Percentiles rank a stretch among this genome's conserved stretches.
phyloP scores from a whole-genome alignment of 2,329 filamentous ascomycete species.

The Grosmannia clavigera region DNA sequence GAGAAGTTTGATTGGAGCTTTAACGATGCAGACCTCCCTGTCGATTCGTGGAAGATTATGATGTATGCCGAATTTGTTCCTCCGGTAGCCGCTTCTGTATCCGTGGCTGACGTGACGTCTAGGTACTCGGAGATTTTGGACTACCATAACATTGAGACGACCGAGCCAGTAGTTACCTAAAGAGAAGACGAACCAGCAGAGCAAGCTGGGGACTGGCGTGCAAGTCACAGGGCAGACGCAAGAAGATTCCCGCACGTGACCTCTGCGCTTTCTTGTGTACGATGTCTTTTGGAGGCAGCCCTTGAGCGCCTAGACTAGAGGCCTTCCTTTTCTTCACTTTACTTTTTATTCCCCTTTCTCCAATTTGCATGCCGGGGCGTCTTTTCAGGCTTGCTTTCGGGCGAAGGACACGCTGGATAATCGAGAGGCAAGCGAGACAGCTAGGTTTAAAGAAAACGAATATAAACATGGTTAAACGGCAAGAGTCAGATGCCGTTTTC shows the following conservation, averaged over 20 bases:
- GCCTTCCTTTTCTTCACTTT: too few relatives aligned
- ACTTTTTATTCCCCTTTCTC: constrained; percentile 17
- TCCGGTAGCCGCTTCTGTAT: not conserved
- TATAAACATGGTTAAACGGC: not conserved
- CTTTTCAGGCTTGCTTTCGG: not conserved
- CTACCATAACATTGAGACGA: constrained; percentile 81
- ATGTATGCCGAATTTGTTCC: constrained; percentile 51
- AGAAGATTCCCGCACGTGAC: too few relatives aligned
- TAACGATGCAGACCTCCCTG: constrained; percentile 92
- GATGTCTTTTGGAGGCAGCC: too few relatives aligned
- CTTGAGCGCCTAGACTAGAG: too few relatives aligned
- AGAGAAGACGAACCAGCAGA: constrained; percentile 9
- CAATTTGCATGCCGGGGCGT: not conserved
- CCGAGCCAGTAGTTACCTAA: constrained; percentile 26
- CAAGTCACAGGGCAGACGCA: constrained; percentile 18
- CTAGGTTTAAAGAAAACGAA: not conserved
- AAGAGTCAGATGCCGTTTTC: not conserved
- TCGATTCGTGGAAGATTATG: constrained; percentile 99
- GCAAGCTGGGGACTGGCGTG: not conserved
- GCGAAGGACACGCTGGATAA: not conserved
- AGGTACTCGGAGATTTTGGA: constrained; percentile 99
- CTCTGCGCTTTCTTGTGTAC: too few relatives aligned
- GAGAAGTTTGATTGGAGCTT: constrained; percentile 99
- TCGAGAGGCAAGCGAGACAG: not conserved
- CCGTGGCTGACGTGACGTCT: not conserved